Conservation (phyloP, 1,284 basidiomycete genomes). For the Rhodotorula sp. region DNA sequence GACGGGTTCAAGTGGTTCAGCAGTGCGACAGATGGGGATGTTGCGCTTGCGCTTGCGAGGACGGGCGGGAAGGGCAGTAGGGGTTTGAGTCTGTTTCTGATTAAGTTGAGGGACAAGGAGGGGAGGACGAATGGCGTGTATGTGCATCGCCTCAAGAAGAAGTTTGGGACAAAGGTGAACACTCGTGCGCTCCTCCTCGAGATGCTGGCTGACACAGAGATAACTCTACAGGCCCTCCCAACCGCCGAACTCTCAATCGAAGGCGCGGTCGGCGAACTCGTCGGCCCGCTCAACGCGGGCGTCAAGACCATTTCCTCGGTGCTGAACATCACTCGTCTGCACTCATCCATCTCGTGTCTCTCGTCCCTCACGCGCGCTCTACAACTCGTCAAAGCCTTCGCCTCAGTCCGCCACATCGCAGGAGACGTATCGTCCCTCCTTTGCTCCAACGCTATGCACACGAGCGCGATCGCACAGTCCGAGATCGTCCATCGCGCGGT, state of each 20-base stretch:
- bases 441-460: constrained; percentile 53
- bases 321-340: constrained; percentile 71
- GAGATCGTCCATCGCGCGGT: constrained; percentile 65
- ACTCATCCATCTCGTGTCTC: constrained; percentile 63
- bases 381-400: constrained; percentile 63
- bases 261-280: constrained; percentile 62
- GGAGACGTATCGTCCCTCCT: constrained; percentile 53
- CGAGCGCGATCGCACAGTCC: constrained; percentile 61
- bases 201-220: neutral
- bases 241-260: constrained; percentile 72
- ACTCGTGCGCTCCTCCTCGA: neutral
- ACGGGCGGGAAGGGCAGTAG: constrained; percentile 64
- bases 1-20: constrained; percentile 79
- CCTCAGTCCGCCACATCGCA: constrained; percentile 59
- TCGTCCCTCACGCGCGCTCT: constrained; percentile 64
- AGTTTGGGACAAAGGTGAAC: constrained; percentile 67
- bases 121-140: constrained; percentile 63
- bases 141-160: constrained; percentile 73
- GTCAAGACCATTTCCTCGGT: constrained; percentile 68
- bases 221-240: constrained; percentile 54
- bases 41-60: constrained; percentile 69
- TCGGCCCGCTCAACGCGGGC: constrained; percentile 65
- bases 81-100: constrained; percentile 67
- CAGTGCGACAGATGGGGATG: constrained; percentile 71
- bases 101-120: constrained; percentile 55